These are phyloP conservation scores for Madurella fahalii DNA, from an alignment of 2,329 filamentous ascomycete genomes.

Conservation along the genomic window DNA sequence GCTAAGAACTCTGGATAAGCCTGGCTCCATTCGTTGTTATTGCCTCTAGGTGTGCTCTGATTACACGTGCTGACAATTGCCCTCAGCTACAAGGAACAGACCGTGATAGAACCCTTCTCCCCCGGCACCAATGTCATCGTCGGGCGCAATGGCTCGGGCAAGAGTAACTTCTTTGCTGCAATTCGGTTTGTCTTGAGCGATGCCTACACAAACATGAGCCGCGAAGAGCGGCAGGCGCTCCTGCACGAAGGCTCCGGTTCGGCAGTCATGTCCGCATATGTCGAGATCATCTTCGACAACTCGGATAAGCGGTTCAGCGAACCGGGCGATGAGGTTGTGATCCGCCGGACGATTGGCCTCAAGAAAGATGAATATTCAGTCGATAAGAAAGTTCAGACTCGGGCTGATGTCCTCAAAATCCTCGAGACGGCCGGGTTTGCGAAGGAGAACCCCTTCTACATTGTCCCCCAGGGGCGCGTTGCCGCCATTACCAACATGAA, in stretches of 20 bases:
- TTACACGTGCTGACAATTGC: constrained; percentile 2
- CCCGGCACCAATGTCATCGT: constrained; percentile 98
- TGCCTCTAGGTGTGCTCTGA: not conserved
- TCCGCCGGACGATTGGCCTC: constrained; percentile 89
- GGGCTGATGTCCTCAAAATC: constrained; percentile 89
- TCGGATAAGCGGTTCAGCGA: constrained; percentile 93
- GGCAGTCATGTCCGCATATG: constrained; percentile 98
- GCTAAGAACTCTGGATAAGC: not conserved
- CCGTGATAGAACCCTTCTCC: constrained; percentile 96
- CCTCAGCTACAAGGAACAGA: constrained; percentile 95
- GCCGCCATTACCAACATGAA: constrained; percentile 99
- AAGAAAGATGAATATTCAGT: constrained; percentile 99
- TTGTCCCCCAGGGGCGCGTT: constrained; percentile 94
- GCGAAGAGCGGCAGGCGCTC: constrained; percentile 91
- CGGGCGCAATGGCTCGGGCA: constrained; percentile 97
- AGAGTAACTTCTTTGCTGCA: constrained; percentile 99
- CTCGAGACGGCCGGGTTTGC: constrained; percentile 96
- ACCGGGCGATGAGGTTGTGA: constrained; percentile 81
- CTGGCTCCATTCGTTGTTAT: constrained; percentile 1
- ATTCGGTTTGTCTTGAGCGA: constrained; percentile 98
- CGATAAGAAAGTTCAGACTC: constrained; percentile 93
- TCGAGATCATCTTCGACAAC: constrained; percentile 99
- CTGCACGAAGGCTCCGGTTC: constrained; percentile 98
- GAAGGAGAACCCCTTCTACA: constrained; percentile 97
- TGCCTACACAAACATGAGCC: constrained; percentile 92